A percentile compares a stretch with the other conserved stretches of the same genome.
Conservation (phyloP, 306 rosid species). For the Leucaena leucocephala region DNA sequence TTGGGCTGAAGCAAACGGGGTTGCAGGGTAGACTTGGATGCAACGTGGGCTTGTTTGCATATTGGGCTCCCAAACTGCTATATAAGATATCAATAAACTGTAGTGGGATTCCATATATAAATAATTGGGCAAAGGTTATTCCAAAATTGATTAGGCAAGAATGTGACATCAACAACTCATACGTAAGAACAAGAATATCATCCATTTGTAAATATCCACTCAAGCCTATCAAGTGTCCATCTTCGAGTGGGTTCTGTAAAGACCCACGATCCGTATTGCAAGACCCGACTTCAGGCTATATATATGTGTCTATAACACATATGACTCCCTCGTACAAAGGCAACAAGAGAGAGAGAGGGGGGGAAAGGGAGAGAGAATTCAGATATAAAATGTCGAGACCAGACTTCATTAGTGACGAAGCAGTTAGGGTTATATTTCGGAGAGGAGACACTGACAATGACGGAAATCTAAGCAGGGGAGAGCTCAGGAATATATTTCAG, state of each 20-base stretch:
- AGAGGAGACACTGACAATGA: neutral
- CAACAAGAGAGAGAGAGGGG: neutral
- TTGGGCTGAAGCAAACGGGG: no score
- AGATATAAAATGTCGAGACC: neutral
- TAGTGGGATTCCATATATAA: neutral
- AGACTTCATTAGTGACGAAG: neutral
- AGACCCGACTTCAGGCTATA: neutral
- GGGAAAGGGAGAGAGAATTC: neutral
- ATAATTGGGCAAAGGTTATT: neutral
- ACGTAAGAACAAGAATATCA: neutral
- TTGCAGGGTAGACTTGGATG: no score
- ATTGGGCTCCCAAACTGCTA: neutral
- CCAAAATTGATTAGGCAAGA: neutral
- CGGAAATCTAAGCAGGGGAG: neutral
- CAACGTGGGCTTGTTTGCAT: no score
- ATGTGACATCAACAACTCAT: neutral
- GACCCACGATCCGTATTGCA: neutral
- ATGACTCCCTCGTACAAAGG: neutral
- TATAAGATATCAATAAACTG: neutral
- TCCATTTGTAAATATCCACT: neutral
- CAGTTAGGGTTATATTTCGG: neutral
- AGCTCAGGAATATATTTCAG: neutral
- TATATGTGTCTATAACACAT: neutral
- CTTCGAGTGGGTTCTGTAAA: neutral
- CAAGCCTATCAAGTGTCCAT: neutral